Base-by-base conservation (phyloP, 371 early-diverging fungal genomes). In the Entomophthora muscae region DNA sequence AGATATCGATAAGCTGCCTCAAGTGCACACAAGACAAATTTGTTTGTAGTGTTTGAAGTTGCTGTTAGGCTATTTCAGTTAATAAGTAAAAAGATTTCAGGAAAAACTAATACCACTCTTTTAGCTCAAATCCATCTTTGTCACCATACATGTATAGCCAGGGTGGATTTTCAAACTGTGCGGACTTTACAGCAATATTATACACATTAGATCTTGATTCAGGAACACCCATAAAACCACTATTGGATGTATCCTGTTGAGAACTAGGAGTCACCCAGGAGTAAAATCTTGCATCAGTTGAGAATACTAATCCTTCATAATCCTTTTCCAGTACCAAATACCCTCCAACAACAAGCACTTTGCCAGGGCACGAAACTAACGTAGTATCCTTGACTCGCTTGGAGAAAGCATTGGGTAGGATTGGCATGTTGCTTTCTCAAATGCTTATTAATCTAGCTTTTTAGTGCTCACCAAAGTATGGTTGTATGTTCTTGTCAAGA, bases 301-400 rank as follows among this genome's bases (percentile, higher is more conserved):
- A 88, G 23, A 93, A 75, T 1, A 94, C 93, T 7, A 91, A 74
- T 3, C 96, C 98, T 7, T 73, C 71, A 72, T 83, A 88, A 10
- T 67, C 70, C 51, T 78, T 83, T 66, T 93, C 93, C 1, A 97
- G 78, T 1, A 97, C 93, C 0, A 95, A 79, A 70, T 97, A 97
- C n/a, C 98, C 98, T 53, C 98, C 98, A 0, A 83, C 75, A 0
- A 95, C 55, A 5, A 97, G 83, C 2, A 94, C 96, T 70, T 97
- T 97, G 17, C 98, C 98, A 1, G 95, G 94, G 1, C 93, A 90
- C 22, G 92, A 90, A 2, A 83, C 83, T 55, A 86, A 21, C 5
- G 27, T 26, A 22, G 55, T 42, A 17, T 17, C 42, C 42, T 42
- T 42, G 42, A 42, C 5, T 17, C 17, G 42, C 42, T 42, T 17